phyloP scores from a whole-genome alignment of 495 filamentous ascomycete species.

The Neurospora pannonica region DNA sequence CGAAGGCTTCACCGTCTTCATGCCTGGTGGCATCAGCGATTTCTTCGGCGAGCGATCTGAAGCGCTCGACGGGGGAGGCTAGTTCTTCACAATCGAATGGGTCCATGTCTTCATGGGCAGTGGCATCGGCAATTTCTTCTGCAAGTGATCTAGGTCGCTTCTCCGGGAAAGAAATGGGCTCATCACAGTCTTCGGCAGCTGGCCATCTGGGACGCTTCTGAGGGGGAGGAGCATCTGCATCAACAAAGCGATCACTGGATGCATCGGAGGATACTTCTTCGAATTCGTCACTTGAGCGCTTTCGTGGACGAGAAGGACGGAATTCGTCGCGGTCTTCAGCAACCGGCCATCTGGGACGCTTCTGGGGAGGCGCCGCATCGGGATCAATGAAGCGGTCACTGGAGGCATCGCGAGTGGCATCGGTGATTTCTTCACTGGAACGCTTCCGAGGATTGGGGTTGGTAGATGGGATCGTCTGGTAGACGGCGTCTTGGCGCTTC shows the following conservation, averaged over 20 bases:
- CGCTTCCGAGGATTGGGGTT: neutral
- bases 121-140: neutral
- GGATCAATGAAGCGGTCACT: neutral
- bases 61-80: neutral
- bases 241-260: neutral
- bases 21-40: neutral
- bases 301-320: neutral
- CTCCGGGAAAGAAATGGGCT: neutral
- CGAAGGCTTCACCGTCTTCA: neutral
- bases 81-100: neutral
- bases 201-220: neutral
- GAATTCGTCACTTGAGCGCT: neutral
- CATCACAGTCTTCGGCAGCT: neutral
- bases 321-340: neutral
- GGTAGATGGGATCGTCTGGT: neutral
- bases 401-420: neutral
- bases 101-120: neutral
- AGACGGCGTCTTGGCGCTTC: neutral
- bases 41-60: neutral
- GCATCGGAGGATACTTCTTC: neutral
- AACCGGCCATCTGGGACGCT: neutral
- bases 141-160: neutral
- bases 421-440: neutral
- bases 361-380: neutral
- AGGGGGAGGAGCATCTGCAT: neutral